These are phyloP conservation scores for Aspergillus homomorphus DNA, from an alignment of 495 filamentous ascomycete species.

Conservation along the genomic window DNA sequence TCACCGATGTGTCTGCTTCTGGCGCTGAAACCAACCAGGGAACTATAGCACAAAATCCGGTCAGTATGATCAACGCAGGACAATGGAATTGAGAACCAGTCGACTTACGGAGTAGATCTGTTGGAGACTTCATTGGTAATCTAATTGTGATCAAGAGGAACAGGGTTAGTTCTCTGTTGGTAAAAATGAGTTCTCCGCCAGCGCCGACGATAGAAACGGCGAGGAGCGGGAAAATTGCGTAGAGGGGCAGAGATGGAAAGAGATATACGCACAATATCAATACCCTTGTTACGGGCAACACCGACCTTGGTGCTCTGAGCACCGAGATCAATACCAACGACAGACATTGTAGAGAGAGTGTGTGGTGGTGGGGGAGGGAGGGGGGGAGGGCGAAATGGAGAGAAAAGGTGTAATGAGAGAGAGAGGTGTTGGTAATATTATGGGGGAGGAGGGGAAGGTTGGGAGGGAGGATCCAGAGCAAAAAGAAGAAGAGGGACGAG, in stretches of 20 bases:
- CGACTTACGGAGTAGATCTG: constrained; percentile 82
- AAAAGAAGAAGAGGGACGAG: constrained; percentile 21
- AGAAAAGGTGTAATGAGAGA: constrained; percentile 25
- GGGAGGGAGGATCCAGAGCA: constrained; percentile 20
- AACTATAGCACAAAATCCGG: constrained; percentile 51
- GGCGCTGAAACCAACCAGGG: constrained; percentile 91
- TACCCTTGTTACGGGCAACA: constrained; percentile 94
- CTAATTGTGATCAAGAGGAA: constrained; percentile 47
- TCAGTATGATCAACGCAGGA: constrained; percentile 24
- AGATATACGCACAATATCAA: constrained; percentile 86
- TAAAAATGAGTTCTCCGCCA: background rate
- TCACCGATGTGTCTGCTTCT: constrained; percentile 93
- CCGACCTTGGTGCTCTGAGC: constrained; percentile 96
- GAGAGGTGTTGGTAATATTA: constrained; percentile 21
- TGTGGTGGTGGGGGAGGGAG: constrained; percentile 20
- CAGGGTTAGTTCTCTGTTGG: constrained; percentile 22
- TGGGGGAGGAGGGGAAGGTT: constrained; percentile 20
- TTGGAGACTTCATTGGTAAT: constrained; percentile 99
- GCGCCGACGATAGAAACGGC: background rate
- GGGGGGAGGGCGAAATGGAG: constrained; percentile 17
- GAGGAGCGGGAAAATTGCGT: constrained; percentile 6
- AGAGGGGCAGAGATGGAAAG: constrained; percentile 28
- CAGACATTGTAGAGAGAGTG: constrained; percentile 55
- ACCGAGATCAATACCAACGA: constrained; percentile 93
- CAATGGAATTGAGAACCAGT: background rate